These are phyloP conservation scores for Plectosphaerella cucumerina DNA, from an alignment of 2,329 filamentous ascomycete species.

Conservation along the genomic window DNA sequence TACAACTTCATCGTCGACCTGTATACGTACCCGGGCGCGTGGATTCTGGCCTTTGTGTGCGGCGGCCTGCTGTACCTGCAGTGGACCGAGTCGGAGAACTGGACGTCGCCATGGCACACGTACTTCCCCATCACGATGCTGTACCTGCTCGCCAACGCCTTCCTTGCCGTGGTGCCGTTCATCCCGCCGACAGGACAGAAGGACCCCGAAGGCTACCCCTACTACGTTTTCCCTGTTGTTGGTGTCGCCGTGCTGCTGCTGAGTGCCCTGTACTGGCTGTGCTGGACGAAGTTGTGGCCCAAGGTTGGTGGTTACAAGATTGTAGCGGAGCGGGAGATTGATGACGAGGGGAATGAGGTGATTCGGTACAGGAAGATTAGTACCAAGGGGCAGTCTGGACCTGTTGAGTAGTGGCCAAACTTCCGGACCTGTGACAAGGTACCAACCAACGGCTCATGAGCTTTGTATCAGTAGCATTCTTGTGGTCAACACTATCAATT, in stretches of 20 bases:
- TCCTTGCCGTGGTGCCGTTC: conserved; percentile 50
- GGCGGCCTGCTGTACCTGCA: conserved; percentile 49
- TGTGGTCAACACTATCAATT: not conserved
- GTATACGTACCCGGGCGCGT: conserved; percentile 44
- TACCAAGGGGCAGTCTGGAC: conserved; percentile 1
- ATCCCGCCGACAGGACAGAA: conserved; percentile 46
- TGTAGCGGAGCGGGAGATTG: conserved; percentile 36
- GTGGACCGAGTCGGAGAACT: conserved; percentile 43
- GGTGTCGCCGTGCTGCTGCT: conserved; percentile 46
- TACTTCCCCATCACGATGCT: conserved; percentile 42
- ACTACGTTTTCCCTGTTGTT: conserved; percentile 53
- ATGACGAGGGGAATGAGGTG: conserved; percentile 34
- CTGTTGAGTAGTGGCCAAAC: not conserved
- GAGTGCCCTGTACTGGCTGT: conserved; percentile 46
- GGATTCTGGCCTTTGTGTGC: conserved; percentile 49
- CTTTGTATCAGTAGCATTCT: not conserved
- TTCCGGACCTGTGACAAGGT: no score
- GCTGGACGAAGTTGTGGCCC: conserved; percentile 48
- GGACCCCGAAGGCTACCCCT: conserved; percentile 44
- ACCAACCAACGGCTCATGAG: no score
- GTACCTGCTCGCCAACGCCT: conserved; percentile 47
- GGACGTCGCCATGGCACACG: conserved; percentile 49
- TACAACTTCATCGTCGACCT: conserved; percentile 64
- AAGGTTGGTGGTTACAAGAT: conserved; percentile 45
- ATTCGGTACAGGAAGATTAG: conserved; percentile 33